phyloP scores from a whole-genome alignment of 495 filamentous ascomycete genomes.

The Tuber calosporum region DNA sequence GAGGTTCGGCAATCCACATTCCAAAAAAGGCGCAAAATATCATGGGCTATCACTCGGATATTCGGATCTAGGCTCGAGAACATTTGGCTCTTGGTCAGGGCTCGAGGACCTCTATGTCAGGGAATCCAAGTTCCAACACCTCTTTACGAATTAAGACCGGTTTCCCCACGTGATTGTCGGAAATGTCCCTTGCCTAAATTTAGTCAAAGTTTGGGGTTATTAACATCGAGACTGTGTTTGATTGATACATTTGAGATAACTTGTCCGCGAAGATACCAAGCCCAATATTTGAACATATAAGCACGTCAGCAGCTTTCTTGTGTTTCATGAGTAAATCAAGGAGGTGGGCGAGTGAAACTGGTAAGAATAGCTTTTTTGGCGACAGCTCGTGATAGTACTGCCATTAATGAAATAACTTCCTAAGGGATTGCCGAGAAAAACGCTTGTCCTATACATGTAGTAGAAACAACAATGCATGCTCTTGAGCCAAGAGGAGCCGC shows the following conservation, averaged over 20 bases:
- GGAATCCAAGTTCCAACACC: not conserved
- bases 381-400: not conserved
- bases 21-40: not conserved
- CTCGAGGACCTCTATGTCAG: not conserved
- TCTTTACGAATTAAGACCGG: not conserved
- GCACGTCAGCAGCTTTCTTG: not conserved
- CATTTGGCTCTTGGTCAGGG: not conserved
- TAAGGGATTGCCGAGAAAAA: not conserved
- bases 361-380: not conserved
- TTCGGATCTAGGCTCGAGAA: not conserved
- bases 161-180: not conserved
- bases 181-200: not conserved
- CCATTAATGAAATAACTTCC: not conserved
- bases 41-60: conserved; percentile 1
- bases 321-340: not conserved
- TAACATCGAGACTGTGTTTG: not conserved
- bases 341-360: not conserved
- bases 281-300: not conserved
- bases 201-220: not conserved
- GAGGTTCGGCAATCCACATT: not conserved
- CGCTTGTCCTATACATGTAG: not conserved
- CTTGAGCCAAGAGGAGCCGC: not conserved
- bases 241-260: not conserved
- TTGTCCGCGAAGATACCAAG: not conserved
- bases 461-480: not conserved